phyloP scores from a whole-genome alignment of 2,329 filamentous ascomycete genomes.

The Aspergillus phoenicis region DNA sequence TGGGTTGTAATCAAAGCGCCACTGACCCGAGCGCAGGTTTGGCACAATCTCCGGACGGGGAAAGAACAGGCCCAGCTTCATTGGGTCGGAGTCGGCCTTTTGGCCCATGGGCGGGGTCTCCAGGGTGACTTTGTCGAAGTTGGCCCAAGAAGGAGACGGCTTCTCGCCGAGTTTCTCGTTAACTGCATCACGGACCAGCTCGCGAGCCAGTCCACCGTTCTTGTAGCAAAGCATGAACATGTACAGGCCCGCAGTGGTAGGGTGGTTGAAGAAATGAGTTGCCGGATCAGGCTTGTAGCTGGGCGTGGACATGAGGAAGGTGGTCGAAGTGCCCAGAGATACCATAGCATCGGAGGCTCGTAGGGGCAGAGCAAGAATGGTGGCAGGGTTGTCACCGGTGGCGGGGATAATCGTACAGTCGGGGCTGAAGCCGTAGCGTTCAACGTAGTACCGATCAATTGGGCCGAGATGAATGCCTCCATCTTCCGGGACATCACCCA shows the following conservation, averaged over 20 bases:
- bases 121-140: conserved; percentile 75
- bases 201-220: conserved; percentile 90
- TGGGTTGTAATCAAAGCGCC: conserved; percentile 70
- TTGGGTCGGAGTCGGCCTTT: conserved; percentile 55
- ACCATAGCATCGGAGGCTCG: conserved; percentile 90
- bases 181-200: conserved; percentile 82
- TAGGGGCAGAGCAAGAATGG: conserved; percentile 87
- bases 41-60: conserved; percentile 94
- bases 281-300: conserved; percentile 84
- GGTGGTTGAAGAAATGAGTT: conserved; percentile 98
- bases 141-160: conserved; percentile 66
- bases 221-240: conserved; percentile 99
- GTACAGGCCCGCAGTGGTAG: conserved; percentile 84
- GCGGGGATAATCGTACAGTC: conserved; percentile 81
- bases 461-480: conserved; percentile 76
- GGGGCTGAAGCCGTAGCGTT: conserved; percentile 73
- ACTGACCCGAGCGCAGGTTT: conserved; percentile 81
- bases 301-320: conserved; percentile 96
- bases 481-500: conserved; percentile 78
- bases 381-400: conserved; percentile 94
- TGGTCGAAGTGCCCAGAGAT: conserved; percentile 90
- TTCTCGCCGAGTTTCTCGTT: conserved; percentile 54
- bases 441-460: conserved; percentile 76
- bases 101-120: conserved; percentile 70
- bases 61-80: conserved; percentile 92